A percentile compares a stretch with the other conserved stretches of the same genome.
Evolutionary conservation across 2,329 filamentous ascomycete genomes (phyloP).

Genomic region (Fulvia fulva): DNA sequence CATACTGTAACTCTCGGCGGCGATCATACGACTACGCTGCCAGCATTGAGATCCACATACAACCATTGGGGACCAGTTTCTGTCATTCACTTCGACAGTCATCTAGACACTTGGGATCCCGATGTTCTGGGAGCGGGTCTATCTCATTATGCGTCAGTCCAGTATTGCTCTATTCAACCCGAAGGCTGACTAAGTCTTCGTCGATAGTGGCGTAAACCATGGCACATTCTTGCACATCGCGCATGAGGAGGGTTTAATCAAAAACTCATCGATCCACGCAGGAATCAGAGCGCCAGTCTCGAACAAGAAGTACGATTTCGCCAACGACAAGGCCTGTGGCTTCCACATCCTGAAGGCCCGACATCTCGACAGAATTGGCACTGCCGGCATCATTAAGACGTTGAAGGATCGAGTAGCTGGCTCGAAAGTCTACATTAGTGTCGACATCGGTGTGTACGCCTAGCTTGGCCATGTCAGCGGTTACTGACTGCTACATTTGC

Average conservation of each 20-base stretch:
- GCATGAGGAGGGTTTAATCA: constrained; percentile 58
- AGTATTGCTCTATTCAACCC: not conserved
- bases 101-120: constrained; percentile 53
- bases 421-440: constrained; percentile 52
- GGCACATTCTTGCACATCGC: constrained; percentile 59
- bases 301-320: constrained; percentile 48
- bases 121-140: constrained; percentile 54
- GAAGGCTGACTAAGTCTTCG: not conserved
- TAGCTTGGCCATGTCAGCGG: constrained; percentile 36
- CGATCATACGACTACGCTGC: constrained; percentile 55
- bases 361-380: constrained; percentile 50
- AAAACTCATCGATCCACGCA: constrained; percentile 58
- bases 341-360: constrained; percentile 56
- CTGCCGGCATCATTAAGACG: constrained; percentile 45
- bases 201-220: constrained; percentile 52
- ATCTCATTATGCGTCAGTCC: constrained; percentile 55
- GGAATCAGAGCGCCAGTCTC: constrained; percentile 55
- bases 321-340: constrained; percentile 56
- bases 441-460: not conserved
- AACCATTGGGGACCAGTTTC: constrained; percentile 52
- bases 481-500: constrained; percentile 43
- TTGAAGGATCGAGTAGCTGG: constrained; percentile 50
- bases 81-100: constrained; percentile 57
- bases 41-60: constrained; percentile 49
- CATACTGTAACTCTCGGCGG: constrained; percentile 52